These are phyloP conservation scores for Tetrahymena thermophila DNA, from an alignment of 73 alveolate genomes.

Conservation along the genomic window DNA sequence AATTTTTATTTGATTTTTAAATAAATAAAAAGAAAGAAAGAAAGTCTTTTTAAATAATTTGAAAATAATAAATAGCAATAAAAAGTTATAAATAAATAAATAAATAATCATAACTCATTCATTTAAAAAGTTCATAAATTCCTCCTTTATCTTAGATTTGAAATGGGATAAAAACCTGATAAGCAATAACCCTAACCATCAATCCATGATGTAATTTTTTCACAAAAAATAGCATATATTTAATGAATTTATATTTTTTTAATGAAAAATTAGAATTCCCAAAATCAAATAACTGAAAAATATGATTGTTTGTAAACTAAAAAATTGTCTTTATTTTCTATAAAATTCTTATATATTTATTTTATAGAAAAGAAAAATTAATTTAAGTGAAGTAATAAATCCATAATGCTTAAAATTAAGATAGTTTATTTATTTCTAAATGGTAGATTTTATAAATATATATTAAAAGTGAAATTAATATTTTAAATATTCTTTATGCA, in stretches of 20 bases:
- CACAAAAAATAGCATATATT: not conserved
- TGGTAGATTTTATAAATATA: not conserved
- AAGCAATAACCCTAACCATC: not conserved
- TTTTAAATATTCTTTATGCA: too few species aligned
- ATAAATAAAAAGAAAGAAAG: too few species aligned
- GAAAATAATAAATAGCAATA: not conserved
- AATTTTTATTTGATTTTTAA: not conserved
- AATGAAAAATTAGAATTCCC: not conserved
- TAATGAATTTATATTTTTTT: too few species aligned
- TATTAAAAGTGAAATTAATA: too few species aligned
- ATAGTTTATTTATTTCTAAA: not conserved
- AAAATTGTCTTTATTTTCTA: too few species aligned
- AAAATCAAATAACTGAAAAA: not conserved
- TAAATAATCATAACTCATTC: not conserved
- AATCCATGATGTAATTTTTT: not conserved
- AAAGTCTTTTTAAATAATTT: too few species aligned
- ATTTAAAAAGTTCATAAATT: too few species aligned
- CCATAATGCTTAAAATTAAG: not conserved
- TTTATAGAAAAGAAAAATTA: not conserved
- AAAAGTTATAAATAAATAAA: not conserved
- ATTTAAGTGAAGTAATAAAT: too few species aligned
- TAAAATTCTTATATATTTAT: too few species aligned
- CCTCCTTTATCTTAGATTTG: not conserved
- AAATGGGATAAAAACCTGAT: not conserved
- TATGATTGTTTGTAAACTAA: not conserved